Base-by-base conservation (phyloP, 805 yeast species). In the Schizosaccharomyces cryophilus region DNA sequence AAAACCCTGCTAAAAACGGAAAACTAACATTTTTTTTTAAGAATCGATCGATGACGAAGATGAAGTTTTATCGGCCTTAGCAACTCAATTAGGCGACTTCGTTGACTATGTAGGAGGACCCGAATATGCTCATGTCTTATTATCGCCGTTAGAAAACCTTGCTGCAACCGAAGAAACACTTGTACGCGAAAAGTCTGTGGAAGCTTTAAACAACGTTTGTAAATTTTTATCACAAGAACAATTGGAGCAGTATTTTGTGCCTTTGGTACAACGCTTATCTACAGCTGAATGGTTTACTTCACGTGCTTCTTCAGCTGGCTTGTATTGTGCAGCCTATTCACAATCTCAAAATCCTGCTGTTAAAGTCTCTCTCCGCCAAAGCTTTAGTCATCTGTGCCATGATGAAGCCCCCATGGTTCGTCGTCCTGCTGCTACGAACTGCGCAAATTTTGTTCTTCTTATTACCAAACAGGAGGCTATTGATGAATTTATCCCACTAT, bases 381-480 rank as follows among this genome's bases (percentile, higher is more conserved):
- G 83, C 55, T 90, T 83, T 71, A 75, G 80, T 63, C 84, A 82
- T 65, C 75, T 93, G 66, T 80, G 85, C 59, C 79, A 78, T 65
- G 97, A 93, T 71, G 98, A 93, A 63, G 86, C 95, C 21, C 98
- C 99, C 64, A 88, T 93, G 96, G 97, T 93, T 24, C 82, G 95
- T 72, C 83, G 96, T 69, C 85, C 95, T 9, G 94, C 96, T 17
- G 97, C 95, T 5, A 80, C 80, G 54, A 80, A 84, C 67, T 77
- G 93, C 66, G 96, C 98, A 2, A 74, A 71, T 45, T 73, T 90
- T 62, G 80, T 90, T 64, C 80, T 82, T 17, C 38, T 47, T 4
- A 60, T 66, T 30, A 63, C 61, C 24, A 60, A 63, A 21, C 64
- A 64, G 21, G 48, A 45, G 7, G 64, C 66, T 17, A 60, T 63